A percentile compares a stretch with the other conserved stretches of the same genome.
Conservation (phyloP, 352 stramenopile species). For the Phytopythium boreale region DNA sequence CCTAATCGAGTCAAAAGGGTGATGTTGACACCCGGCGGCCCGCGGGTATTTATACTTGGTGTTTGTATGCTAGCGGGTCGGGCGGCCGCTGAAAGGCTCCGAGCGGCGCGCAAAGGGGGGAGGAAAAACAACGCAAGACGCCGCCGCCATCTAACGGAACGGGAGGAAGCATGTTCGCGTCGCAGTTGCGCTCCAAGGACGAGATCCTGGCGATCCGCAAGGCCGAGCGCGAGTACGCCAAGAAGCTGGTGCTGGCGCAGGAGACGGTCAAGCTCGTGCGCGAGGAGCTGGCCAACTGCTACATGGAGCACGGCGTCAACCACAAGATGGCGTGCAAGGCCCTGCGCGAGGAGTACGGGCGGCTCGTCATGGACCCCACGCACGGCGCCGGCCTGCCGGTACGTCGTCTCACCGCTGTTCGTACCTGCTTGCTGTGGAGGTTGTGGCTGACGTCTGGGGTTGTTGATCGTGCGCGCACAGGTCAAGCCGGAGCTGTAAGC, state of each 20-base stretch:
- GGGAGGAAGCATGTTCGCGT: slow-evolving; percentile 44
- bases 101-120: slow-evolving; percentile 3
- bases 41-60: slow-evolving; percentile 6
- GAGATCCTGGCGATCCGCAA: slow-evolving; percentile 77
- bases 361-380: slow-evolving; percentile 77
- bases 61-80: slow-evolving; percentile 12
- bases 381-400: slow-evolving; percentile 70
- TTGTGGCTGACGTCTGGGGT: slow-evolving; percentile 7
- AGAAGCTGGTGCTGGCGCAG: slow-evolving; percentile 69
- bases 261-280: slow-evolving; percentile 84
- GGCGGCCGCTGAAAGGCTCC: slow-evolving; percentile 6
- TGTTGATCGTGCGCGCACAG: slow-evolving; percentile 5
- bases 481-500: slow-evolving; percentile 23
- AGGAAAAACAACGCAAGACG: neutral
- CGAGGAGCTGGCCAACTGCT: slow-evolving; percentile 83
- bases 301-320: slow-evolving; percentile 88
- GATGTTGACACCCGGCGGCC: neutral
- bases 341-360: slow-evolving; percentile 80
- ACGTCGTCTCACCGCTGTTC: slow-evolving; percentile 8
- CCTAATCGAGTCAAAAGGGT: slow-evolving; percentile 4
- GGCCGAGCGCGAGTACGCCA: slow-evolving; percentile 76
- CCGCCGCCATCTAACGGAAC: neutral
- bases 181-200: slow-evolving; percentile 78
- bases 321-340: slow-evolving; percentile 85
- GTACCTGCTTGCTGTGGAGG: neutral